phyloP scores from a whole-genome alignment of 495 filamentous ascomycete genomes.

The Friedmanniomyces simplex region DNA sequence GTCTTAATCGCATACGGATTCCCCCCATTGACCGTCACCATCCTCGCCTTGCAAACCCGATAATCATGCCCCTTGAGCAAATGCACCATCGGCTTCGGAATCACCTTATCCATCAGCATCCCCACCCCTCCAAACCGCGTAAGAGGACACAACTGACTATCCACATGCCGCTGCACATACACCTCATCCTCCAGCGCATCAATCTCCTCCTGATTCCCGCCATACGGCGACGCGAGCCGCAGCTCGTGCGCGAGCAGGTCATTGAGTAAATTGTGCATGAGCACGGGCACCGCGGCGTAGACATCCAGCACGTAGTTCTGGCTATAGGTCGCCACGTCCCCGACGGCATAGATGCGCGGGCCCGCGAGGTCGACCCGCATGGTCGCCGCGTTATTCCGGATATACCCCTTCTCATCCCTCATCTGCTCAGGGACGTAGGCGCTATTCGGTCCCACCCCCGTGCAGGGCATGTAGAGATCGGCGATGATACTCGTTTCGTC shows the following conservation, averaged over 20 bases:
- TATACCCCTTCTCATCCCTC: constrained; percentile 20
- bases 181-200: not conserved
- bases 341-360: constrained; percentile 23
- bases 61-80: constrained; percentile 23
- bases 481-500: constrained; percentile 20
- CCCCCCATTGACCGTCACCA: not conserved
- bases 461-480: constrained; percentile 22
- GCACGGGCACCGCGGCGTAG: constrained; percentile 25
- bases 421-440: constrained; percentile 17
- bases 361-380: constrained; percentile 16
- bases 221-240: not conserved
- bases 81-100: constrained; percentile 20
- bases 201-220: constrained; percentile 14
- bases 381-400: constrained; percentile 11
- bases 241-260: constrained; percentile 23
- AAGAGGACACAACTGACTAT: constrained; percentile 16
- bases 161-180: constrained; percentile 13
- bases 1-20: not conserved
- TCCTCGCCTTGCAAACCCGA: constrained; percentile 13
- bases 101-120: constrained; percentile 1
- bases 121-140: constrained; percentile 24
- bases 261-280: constrained; percentile 26
- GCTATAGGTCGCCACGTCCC: constrained; percentile 26
- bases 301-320: constrained; percentile 25
- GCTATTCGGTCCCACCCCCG: constrained; percentile 25